These are phyloP conservation scores for Exophiala calicioides DNA, from an alignment of 2,329 filamentous ascomycete genomes.

Conservation along the genomic window DNA sequence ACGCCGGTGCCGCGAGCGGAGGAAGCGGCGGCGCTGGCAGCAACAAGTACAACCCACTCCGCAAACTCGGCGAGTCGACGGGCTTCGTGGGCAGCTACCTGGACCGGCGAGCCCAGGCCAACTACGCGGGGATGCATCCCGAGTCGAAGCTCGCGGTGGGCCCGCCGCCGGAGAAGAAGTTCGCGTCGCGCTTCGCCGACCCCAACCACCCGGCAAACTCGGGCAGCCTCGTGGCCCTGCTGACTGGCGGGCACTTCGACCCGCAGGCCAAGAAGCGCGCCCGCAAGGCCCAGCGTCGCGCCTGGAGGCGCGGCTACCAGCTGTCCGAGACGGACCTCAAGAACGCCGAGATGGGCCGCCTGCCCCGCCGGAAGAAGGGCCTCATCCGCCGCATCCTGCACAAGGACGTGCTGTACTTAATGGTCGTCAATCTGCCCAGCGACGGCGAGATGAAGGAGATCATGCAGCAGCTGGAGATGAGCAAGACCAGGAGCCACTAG, in stretches of 20 bases:
- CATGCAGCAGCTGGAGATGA: constrained; percentile 13
- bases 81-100: constrained; percentile 51
- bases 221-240: constrained; percentile 49
- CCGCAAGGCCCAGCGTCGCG: constrained; percentile 16
- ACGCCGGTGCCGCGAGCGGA: too few species aligned
- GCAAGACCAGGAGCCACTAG: neutral
- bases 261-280: constrained; percentile 18
- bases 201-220: constrained; percentile 54
- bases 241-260: constrained; percentile 46
- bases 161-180: constrained; percentile 36
- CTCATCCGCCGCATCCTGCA: constrained; percentile 16
- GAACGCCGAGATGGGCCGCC: constrained; percentile 24
- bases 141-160: constrained; percentile 41
- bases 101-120: constrained; percentile 51
- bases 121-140: constrained; percentile 45
- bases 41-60: constrained; percentile 26
- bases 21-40: constrained; percentile 3
- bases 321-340: constrained; percentile 20
- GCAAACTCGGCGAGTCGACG: constrained; percentile 26
- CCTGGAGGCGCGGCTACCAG: constrained; percentile 12
- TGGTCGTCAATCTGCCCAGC: constrained; percentile 25
- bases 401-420: constrained; percentile 24
- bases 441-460: constrained; percentile 26
- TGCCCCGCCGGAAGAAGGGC: constrained; percentile 9
- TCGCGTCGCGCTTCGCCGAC: constrained; percentile 53